Evolutionary conservation across 345 rosid genomes (phyloP).

Genomic region (Salix viminalis): DNA sequence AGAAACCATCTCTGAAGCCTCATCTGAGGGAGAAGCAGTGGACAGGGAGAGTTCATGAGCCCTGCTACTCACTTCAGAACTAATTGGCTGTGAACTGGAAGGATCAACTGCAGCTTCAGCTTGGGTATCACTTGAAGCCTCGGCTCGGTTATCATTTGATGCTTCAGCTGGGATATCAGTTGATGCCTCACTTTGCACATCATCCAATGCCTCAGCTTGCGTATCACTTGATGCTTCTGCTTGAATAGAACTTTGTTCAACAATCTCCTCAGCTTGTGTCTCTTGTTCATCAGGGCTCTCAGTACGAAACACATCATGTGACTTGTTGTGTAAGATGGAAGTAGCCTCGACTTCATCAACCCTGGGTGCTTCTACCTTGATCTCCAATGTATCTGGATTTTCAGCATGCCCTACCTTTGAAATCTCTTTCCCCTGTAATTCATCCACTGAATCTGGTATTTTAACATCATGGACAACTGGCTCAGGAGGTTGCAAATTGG

Average conservation of each 20-base stretch:
- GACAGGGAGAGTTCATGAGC: conserved; percentile 34
- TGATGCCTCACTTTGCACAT: conserved; percentile 6
- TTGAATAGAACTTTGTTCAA: conserved; percentile 31
- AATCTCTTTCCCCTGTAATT: conserved; percentile 36
- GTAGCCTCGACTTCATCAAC: conserved; percentile 30
- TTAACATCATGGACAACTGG: conserved; percentile 27
- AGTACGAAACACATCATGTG: conserved; percentile 29
- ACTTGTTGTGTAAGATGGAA: conserved; percentile 31
- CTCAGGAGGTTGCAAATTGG: conserved; percentile 41
- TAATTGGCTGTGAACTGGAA: conserved; percentile 31
- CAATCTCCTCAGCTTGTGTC: conserved; percentile 30
- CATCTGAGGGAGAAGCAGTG: conserved; percentile 37
- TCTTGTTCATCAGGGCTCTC: conserved; percentile 36
- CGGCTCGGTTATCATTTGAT: background rate
- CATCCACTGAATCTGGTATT: conserved; percentile 28
- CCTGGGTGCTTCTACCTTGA: conserved; percentile 33
- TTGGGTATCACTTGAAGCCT: conserved; percentile 11
- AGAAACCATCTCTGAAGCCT: conserved; percentile 38
- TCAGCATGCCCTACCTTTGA: conserved; percentile 29
- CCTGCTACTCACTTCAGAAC: conserved; percentile 31
- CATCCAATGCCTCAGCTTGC: conserved; percentile 3
- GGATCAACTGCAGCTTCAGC: conserved; percentile 17
- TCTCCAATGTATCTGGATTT: conserved; percentile 35
- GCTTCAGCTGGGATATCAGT: conserved; percentile 17
- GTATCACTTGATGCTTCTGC: conserved; percentile 23